Base-by-base conservation (phyloP, 163 green algal genomes). In the Prototheca cutis region DNA sequence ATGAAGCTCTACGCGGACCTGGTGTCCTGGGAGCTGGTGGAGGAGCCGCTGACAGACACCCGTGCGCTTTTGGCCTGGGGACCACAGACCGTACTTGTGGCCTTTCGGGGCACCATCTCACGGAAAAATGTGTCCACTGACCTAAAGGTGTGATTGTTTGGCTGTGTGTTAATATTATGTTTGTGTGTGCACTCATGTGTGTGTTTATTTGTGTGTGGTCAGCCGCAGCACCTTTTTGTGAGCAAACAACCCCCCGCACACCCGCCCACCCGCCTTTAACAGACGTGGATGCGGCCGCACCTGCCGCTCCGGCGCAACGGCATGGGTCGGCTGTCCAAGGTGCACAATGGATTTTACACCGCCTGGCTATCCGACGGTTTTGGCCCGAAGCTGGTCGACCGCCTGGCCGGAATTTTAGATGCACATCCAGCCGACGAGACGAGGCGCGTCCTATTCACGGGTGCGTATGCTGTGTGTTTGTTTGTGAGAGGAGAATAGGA, bases 21-120 rank as follows among this genome's bases (percentile, higher is more conserved):
- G 42, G 10, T 28, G 17, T 5, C 23, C 6, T 13, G 19, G 25
- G 49, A 56, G 49, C 49, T 56, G 21, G 13, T 56, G 49, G 21
- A 23, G 27, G 49, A 56, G 8, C 21, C 18, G 21, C 5, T 6
- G 13, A 33, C 25, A 24, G 49, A 56, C 49, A 39, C 49, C 19
- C 49, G 49, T 17, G 49, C 24, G 10, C 48, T 85, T 53, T 33
- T 82, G 24, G 75, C 58, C 24, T 82, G 72, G 71, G 62, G 63
- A 21, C 24, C 48, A 15, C 36, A 29, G 31, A 59, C 21, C 1
- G 23, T 82, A 0, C 58, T 82, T 51, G 30, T 82, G 4, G 59
- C 67, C 19, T 82, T 81, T 45, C 64, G 77, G 23, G 77, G 77
- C 17, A 82, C 74, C 7, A 67, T 63, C 18, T 71, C 57, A n/a